A percentile compares a stretch with the other conserved stretches of the same genome.
These are phyloP conservation scores for Wallacemonas sp. DNA, from an alignment of 208 protist genomes.

Conservation along the genomic window DNA sequence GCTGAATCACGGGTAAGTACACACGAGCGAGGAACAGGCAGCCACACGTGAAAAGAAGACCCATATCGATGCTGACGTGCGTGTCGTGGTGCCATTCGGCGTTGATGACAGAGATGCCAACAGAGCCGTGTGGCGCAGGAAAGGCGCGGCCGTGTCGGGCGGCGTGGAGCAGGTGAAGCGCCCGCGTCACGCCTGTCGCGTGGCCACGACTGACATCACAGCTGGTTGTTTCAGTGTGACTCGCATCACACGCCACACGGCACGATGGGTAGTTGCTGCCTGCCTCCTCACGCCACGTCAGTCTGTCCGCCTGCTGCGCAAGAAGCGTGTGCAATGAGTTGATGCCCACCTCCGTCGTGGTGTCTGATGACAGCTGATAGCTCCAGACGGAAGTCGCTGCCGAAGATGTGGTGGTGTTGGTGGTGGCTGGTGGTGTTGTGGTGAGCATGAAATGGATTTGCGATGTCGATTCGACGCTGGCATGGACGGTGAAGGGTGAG, in stretches of 20 bases:
- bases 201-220: not conserved
- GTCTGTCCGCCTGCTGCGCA: not conserved
- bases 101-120: not conserved
- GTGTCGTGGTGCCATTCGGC: not conserved
- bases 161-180: not conserved
- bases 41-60: not conserved
- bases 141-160: not conserved
- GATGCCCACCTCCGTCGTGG: not conserved
- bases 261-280: not conserved
- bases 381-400: not conserved
- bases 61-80: not conserved
- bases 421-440: too few relatives aligned
- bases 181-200: not conserved
- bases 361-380: not conserved
- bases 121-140: not conserved
- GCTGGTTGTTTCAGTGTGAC: not conserved
- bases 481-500: not conserved
- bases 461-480: not conserved
- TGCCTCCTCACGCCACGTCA: not conserved
- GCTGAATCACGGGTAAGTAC: not conserved
- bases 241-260: not conserved
- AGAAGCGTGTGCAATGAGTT: not conserved
- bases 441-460: not conserved
- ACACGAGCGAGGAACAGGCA: constrained; percentile 4
- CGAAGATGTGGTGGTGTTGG: not conserved